phyloP scores from a whole-genome alignment of 345 rosid species.

The Psidium guajava region DNA sequence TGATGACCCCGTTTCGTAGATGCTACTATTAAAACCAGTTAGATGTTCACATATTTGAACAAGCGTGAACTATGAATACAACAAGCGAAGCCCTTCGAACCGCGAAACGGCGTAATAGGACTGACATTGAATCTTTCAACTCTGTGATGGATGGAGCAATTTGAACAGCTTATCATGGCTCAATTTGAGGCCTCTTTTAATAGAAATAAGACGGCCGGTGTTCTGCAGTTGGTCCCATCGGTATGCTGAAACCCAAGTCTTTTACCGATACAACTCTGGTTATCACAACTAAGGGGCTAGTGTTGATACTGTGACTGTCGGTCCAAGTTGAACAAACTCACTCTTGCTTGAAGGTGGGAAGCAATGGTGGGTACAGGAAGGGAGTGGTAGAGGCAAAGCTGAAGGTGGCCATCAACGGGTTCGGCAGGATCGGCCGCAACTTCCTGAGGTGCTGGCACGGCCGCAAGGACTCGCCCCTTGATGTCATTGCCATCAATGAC shows the following conservation, averaged over 20 bases:
- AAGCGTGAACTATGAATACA: not conserved
- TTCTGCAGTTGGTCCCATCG: not conserved
- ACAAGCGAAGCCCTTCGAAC: not conserved
- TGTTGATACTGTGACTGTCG: not conserved
- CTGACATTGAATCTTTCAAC: too few relatives aligned
- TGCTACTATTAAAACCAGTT: not conserved
- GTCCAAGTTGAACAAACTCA: not conserved
- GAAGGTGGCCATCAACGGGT: conserved; percentile 89
- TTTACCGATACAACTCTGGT: not conserved
- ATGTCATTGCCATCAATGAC: conserved; percentile 84
- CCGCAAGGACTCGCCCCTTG: conserved; percentile 80
- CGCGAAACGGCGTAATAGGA: too few relatives aligned
- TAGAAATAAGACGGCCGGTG: not conserved
- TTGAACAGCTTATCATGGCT: too few relatives aligned
- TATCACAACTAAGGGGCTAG: not conserved
- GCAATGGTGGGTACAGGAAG: conserved; percentile 63
- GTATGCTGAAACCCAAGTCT: not conserved
- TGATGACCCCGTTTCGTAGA: not conserved
- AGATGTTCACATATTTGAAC: not conserved
- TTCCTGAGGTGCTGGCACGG: conserved; percentile 99
- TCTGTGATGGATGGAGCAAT: too few relatives aligned
- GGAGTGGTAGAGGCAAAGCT: conserved; percentile 65
- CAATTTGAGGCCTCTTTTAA: not conserved
- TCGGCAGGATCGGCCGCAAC: conserved; percentile 89
- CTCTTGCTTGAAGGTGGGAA: conserved; percentile 32